Conservation (phyloP, 2,329 filamentous ascomycete species). For the Cordyceps javanica region DNA sequence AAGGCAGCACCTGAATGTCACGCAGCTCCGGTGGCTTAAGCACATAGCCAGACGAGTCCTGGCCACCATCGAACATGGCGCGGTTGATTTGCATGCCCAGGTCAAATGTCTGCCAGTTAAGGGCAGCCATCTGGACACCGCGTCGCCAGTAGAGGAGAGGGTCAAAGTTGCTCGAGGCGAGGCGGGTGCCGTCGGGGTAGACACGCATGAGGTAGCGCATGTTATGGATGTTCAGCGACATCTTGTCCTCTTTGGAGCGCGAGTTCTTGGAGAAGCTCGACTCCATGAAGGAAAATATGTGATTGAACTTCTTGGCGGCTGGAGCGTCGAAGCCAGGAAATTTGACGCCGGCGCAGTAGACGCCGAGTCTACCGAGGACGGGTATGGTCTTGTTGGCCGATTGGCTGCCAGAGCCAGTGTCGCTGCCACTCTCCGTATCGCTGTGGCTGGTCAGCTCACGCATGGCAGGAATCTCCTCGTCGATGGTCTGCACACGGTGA, state of each 20-base stretch:
- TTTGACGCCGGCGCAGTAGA: constrained; percentile 69
- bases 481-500: constrained; percentile 48
- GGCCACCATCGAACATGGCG: constrained; percentile 91
- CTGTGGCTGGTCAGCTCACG: constrained; percentile 59
- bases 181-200: constrained; percentile 76
- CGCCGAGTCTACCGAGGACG: constrained; percentile 76
- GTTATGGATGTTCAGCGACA: constrained; percentile 81
- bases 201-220: constrained; percentile 87
- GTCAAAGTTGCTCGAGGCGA: constrained; percentile 90
- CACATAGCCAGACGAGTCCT: constrained; percentile 84
- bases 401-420: constrained; percentile 48
- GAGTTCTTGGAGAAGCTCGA: constrained; percentile 77
- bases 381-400: constrained; percentile 80
- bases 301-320: constrained; percentile 82
- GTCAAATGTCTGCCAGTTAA: constrained; percentile 99
- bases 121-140: constrained; percentile 93
- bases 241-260: constrained; percentile 68
- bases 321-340: constrained; percentile 73
- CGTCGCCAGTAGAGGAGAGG: constrained; percentile 90
- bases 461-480: constrained; percentile 50
- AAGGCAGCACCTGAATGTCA: constrained; percentile 55
- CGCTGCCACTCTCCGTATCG: constrained; percentile 68
- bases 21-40: constrained; percentile 86
- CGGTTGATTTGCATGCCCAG: constrained; percentile 93
- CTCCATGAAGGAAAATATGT: constrained; percentile 94